Evolutionary conservation across 331 rosid species (phyloP).

Genomic region (Malus hybrid): DNA sequence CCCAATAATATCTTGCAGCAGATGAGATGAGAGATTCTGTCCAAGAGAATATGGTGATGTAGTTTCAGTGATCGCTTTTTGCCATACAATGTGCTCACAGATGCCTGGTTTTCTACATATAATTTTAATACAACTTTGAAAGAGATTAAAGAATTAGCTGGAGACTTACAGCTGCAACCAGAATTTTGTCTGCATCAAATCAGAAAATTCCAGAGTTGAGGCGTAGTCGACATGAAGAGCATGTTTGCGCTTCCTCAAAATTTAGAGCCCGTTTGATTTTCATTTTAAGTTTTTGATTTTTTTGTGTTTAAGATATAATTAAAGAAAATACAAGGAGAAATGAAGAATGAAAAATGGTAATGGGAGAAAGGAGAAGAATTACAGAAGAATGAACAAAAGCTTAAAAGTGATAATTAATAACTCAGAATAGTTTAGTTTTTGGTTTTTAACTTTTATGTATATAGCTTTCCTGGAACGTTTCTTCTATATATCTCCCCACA

Average conservation of each 20-base stretch:
- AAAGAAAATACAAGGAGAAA: background rate
- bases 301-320: background rate
- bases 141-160: background rate
- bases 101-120: slow-evolving; percentile 4
- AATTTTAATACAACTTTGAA: background rate
- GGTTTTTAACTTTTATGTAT: background rate
- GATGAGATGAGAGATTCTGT: background rate
- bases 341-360: background rate
- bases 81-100: slow-evolving; percentile 11
- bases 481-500: background rate
- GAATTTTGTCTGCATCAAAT: background rate
- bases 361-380: background rate
- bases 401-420: background rate
- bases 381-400: background rate
- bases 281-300: too few relatives aligned
- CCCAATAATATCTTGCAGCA: background rate
- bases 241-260: background rate
- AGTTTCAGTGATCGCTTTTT: background rate
- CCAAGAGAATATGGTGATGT: slow-evolving; percentile 3
- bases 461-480: background rate
- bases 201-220: background rate
- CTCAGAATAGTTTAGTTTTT: background rate
- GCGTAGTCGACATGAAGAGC: background rate
- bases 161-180: background rate
- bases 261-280: background rate